Evolutionary conservation across 2,329 filamentous ascomycete genomes (phyloP), one percentile per base, ranked within the genome.

Genomic region (Macrophomina pseudophaseolina): DNA sequence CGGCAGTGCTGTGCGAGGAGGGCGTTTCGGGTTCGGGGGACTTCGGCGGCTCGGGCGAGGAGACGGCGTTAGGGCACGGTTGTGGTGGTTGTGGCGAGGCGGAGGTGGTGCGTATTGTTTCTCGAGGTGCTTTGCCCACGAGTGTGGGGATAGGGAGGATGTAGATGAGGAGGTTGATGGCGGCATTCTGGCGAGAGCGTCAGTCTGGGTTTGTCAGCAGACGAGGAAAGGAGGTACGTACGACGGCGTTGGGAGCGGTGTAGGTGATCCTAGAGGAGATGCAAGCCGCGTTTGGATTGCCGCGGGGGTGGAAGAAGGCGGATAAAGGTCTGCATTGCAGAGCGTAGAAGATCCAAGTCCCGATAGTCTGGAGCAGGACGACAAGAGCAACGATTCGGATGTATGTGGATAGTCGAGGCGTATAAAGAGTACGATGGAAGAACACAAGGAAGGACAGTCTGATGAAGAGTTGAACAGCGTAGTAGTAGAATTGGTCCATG

Each of bases 371-470:
- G 18, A 53, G 16, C 12, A 35, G 3, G 16, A 58, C 54, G 32
- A 67, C 16, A 14, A 23, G 28, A 16, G 49, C 16, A 4, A 44
- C n/a, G 30, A 56, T 56, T 23, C 35, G 51, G 6, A 67, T 62
- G 16, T 30, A 18, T 9, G 40, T 42, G 11, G 9, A 35, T 12
- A 67, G 14, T 16, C 28, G 23, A 5, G 30, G 23, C 5, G n/a
- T 54, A 5, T 38, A 33, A 14, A 53, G n/a, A 1, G 49, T 30
- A 46, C 65, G 65, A 16, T 46, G 49, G 16, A 58, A 64, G 6
- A 56, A 67, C 5, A 67, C 23, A 14, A 67, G 51, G 32, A 67
- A 64, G 32, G 65, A 64, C 9, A 46, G 32, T 16, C 64, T 67
- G 35, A 67, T 33, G 65, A 64, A 40, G 33, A 60, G 49, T 11